Evolutionary conservation across 2,329 filamentous ascomycete species (phyloP).

Genomic region (Colletotrichum sp.): DNA sequence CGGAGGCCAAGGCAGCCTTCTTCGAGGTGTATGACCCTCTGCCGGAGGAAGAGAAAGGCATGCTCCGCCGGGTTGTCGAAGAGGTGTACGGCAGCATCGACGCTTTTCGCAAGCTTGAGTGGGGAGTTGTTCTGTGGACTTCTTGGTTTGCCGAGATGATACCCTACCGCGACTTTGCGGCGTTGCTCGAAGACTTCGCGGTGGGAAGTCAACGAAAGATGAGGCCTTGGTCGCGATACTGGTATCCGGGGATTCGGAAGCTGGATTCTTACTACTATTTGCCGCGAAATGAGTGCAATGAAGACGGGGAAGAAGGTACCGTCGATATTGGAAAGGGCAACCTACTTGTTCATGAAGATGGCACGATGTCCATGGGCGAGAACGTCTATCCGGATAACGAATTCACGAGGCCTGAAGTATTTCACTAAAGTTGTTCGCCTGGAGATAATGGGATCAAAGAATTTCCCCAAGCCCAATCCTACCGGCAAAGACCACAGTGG

Average conservation of each 20-base stretch:
- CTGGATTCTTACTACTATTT: not conserved
- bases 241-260: not conserved
- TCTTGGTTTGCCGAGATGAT: not conserved
- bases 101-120: not conserved
- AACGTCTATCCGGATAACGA: not conserved
- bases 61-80: not conserved
- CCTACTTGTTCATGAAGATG: not conserved
- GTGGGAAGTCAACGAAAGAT: not conserved
- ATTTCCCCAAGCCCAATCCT: not conserved
- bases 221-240: not conserved
- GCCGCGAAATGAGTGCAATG: not conserved
- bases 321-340: not conserved
- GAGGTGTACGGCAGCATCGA: not conserved
- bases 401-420: not conserved
- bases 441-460: not conserved
- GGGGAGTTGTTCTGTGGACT: not conserved
- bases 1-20: not conserved
- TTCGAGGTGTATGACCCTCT: not conserved
- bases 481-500: not conserved
- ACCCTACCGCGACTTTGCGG: not conserved
- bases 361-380: not conserved
- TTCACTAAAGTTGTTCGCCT: not conserved
- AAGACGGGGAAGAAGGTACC: not conserved
- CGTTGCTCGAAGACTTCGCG: not conserved
- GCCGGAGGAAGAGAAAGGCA: not conserved